Percentiles rank a stretch among this genome's conserved stretches.
Evolutionary conservation across 345 rosid species (phyloP).

Genomic region (Populus nigra): DNA sequence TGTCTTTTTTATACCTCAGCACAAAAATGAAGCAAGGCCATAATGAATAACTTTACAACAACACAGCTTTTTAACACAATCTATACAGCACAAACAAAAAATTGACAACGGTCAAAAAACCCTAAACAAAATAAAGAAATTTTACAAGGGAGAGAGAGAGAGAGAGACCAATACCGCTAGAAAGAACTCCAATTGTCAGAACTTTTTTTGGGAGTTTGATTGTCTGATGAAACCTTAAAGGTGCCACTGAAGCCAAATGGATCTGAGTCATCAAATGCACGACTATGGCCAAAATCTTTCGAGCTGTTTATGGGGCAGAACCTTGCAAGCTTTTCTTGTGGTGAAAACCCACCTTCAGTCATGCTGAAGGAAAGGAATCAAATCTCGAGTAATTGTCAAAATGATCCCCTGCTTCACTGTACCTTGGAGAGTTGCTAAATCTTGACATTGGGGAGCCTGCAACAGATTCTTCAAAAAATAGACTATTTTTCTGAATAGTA

Average conservation of each 20-base stretch:
- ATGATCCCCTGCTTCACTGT: conserved; percentile 68
- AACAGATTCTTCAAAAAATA: conserved; percentile 84
- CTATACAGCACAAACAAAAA: conserved; percentile 35
- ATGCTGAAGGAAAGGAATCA: conserved; percentile 93
- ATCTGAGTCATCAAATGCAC: conserved; percentile 70
- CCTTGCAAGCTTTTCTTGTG: conserved; percentile 57
- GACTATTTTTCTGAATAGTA: conserved; percentile 50
- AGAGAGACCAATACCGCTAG: conserved; percentile 27
- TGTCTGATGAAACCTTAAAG: conserved; percentile 74
- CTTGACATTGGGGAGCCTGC: conserved; percentile 81
- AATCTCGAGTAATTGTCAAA: conserved; percentile 77
- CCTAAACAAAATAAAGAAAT: conserved; percentile 8
- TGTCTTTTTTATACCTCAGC: background rate
- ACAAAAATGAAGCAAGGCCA: conserved; percentile 10
- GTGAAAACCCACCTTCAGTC: conserved; percentile 58
- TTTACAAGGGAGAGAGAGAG: background rate
- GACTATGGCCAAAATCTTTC: conserved; percentile 33
- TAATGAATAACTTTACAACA: conserved; percentile 34
- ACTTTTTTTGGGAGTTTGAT: conserved; percentile 53
- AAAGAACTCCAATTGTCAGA: conserved; percentile 65
- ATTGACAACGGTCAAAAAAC: background rate
- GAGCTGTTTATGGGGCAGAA: conserved; percentile 64
- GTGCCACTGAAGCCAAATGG: conserved; percentile 90
- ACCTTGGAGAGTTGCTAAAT: conserved; percentile 78
- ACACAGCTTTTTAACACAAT: conserved; percentile 19